Conservation (phyloP, 2,329 filamentous ascomycete species). For the Ascochyta viciae-villosae region DNA sequence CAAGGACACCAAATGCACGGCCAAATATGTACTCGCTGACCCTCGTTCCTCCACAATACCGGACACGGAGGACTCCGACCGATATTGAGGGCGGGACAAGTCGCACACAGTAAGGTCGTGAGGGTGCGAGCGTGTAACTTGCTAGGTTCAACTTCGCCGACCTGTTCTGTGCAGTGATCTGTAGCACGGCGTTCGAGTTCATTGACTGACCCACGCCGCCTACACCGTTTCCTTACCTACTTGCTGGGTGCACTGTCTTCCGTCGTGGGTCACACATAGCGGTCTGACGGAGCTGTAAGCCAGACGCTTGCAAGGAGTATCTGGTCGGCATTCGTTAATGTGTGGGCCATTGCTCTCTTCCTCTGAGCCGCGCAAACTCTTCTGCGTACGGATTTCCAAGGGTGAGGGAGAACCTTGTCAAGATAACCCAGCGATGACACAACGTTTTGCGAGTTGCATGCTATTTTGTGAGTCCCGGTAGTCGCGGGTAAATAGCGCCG, state of each 20-base stretch:
- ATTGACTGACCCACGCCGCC: slow-evolving; percentile 19
- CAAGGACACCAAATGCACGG: slow-evolving; percentile 4
- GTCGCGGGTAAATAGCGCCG: slow-evolving; percentile 11
- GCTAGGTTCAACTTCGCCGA: slow-evolving; percentile 37
- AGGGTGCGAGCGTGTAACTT: slow-evolving; percentile 28
- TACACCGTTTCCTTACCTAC: slow-evolving; percentile 38
- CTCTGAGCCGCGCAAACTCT: slow-evolving; percentile 31
- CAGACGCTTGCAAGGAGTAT: slow-evolving; percentile 28
- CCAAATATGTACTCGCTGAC: slow-evolving; percentile 25
- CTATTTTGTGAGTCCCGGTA: neutral
- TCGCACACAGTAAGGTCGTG: slow-evolving; percentile 20
- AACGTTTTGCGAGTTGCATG: slow-evolving; percentile 24
- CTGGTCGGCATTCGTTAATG: slow-evolving; percentile 21
- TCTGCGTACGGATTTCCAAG: slow-evolving; percentile 13
- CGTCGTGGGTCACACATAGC: slow-evolving; percentile 10
- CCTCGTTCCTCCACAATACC: slow-evolving; percentile 22
- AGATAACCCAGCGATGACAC: slow-evolving; percentile 12
- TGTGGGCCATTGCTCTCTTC: slow-evolving; percentile 24
- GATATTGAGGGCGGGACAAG: slow-evolving; percentile 24
- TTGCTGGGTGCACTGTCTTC: slow-evolving; percentile 21
- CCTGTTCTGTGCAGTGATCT: slow-evolving; percentile 22
- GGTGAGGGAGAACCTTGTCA: slow-evolving; percentile 27
- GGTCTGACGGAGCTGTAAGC: slow-evolving; percentile 8
- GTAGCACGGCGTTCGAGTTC: slow-evolving; percentile 29
- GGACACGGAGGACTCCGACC: slow-evolving; percentile 21